Evolutionary conservation across 495 filamentous ascomycete genomes (phyloP), one percentile per base, ranked within the genome.

Genomic region (Glarea lozoyensis): DNA sequence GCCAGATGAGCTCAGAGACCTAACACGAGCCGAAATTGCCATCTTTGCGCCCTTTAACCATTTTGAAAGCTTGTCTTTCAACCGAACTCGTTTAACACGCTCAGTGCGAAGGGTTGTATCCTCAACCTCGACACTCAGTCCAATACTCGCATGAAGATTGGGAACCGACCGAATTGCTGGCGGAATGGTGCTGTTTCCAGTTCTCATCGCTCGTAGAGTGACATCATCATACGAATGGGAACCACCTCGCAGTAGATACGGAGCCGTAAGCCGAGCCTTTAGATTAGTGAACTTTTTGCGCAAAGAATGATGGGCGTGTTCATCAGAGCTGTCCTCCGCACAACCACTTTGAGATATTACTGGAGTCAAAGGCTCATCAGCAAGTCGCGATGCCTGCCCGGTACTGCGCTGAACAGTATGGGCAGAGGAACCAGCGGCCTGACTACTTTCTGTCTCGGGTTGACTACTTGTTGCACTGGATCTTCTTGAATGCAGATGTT

Each of bases 251-350:
- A 37, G 24, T 20, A 19, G 24, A 23, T 57, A 50, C 1, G 47
- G 48, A 7, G 42, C 24, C 5, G 35, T 32, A 16, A 57, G 38
- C 34, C 43, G 40, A 25, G 50, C 44, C 29, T 35, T 49, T 7
- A 54, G 33, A 15, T 52, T 42, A 15, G 64, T 61, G 9, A 65
- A 31, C 30, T 55, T 52, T 23, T 60, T 59, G 16, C 56, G 52
- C 41, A 64, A 43, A 18, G 43, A 50, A 6, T 46, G 36, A 7
- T 41, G 24, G 19, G 34, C 47, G 12, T 60, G 24, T 2, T 32
- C 33, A 6, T 50, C 41, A 3, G 60, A 65, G 51, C 60, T 66
- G 40, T 68, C 58, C 33, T 68, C 61, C 2, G 60, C 65, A 44
- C 66, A 68, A 43, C 57, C 60, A 35, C 60, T 67, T 20, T 50